Evolutionary conservation across 2,329 filamentous ascomycete genomes (phyloP), one percentile per base, ranked within the genome.

Genomic region (Diaporthe citri): DNA sequence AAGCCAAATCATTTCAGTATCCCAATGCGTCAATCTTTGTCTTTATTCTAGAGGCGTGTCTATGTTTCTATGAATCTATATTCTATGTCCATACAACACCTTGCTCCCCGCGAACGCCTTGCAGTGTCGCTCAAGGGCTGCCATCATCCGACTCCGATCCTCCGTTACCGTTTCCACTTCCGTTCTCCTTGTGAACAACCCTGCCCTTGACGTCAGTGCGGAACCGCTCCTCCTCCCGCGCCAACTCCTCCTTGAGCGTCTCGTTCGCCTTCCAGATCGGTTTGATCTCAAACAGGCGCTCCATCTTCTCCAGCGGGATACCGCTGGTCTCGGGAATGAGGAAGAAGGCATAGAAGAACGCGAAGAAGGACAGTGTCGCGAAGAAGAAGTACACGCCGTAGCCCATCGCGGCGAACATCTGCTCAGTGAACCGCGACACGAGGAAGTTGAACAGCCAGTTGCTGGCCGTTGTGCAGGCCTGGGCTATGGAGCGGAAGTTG

Each of bases 391-490:
- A 93, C 0, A 93, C 90, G 34, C 91, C 92, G 78, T 90, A 93
- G 31, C 85, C 84, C 86, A 89, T 88, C 7, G 85, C 83, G 41
- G 84, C 80, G 77, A 91, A 89, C 90, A 93, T 93, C 77, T 92
- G 89, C 31, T 89, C 91, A 0, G 91, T 94, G 85, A 93, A 94
- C 12, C 92, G 87, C 0, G 88, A 88, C 77, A 94, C 89, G 80
- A 94, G 87, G 82, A 94, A 94, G 82, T 94, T 94, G 85, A 86
- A 93, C 79, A 93, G 87, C 93, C 93, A 95, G 82, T 95, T 94
- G 83, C 90, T 93, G 3, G 90, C 90, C 0, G 93, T 90, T 0
- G 93, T 93, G 56, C 88, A 93, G 12, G 93, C 93, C 80, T 95
- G 93, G 1, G 93, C 93, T 0, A 95, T 87, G 0, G 91, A 90